phyloP scores from a whole-genome alignment of 192 early-diverging fungal genomes.

The Podila epicladia region DNA sequence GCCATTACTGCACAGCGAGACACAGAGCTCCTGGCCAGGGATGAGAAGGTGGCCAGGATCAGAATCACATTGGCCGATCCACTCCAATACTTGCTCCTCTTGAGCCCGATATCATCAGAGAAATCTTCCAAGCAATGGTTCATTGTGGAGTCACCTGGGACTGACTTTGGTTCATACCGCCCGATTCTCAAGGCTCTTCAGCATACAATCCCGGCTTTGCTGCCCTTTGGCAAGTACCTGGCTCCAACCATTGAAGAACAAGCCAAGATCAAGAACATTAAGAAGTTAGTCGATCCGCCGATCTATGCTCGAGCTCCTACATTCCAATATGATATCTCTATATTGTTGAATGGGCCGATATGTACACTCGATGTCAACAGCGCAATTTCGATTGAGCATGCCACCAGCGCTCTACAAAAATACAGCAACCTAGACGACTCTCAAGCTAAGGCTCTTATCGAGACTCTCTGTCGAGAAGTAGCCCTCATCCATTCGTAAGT shows the following conservation, averaged over 20 bases:
- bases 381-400: neutral
- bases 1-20: constrained; percentile 15
- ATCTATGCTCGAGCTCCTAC: constrained; percentile 49
- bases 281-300: constrained; percentile 29
- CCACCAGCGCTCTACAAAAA: neutral
- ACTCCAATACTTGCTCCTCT: constrained; percentile 17
- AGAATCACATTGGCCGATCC: constrained; percentile 30
- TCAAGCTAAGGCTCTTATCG: constrained; percentile 58
- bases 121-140: constrained; percentile 9
- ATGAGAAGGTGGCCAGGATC: constrained; percentile 41
- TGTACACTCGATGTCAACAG: constrained; percentile 19
- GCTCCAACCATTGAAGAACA: constrained; percentile 10
- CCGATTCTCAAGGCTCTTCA: constrained; percentile 53
- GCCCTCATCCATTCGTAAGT: constrained; percentile 62
- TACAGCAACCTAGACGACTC: constrained; percentile 55
- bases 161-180: constrained; percentile 45
- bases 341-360: constrained; percentile 11
- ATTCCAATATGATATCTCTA: constrained; percentile 38
- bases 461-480: constrained; percentile 58
- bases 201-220: constrained; percentile 11
- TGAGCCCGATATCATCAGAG: neutral
- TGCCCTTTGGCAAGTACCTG: constrained; percentile 56
- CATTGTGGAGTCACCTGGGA: constrained; percentile 48
- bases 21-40: constrained; percentile 27
- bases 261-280: neutral